phyloP scores from a whole-genome alignment of 108 stramenopile genomes.

The Skeletonema menzelii region DNA sequence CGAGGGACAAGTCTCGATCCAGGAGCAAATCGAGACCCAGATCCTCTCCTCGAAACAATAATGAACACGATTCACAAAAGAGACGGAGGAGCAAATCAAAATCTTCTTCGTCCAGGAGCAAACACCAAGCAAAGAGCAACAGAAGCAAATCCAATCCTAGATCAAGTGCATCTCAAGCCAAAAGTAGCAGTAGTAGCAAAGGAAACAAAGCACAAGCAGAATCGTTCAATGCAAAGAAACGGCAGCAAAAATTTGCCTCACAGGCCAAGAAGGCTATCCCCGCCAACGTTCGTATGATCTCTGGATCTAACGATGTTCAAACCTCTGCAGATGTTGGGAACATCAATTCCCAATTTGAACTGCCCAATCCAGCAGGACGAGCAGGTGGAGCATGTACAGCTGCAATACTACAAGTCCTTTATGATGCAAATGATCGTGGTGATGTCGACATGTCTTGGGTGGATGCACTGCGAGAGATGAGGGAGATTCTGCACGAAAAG shows the following conservation, averaged over 20 bases:
- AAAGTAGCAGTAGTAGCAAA: neutral
- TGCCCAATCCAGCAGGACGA: conserved; percentile 74
- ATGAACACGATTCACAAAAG: neutral
- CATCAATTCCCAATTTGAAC: conserved; percentile 59
- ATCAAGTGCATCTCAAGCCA: neutral
- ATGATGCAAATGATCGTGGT: conserved; percentile 45
- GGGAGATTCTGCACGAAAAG: conserved; percentile 52
- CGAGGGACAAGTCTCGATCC: conserved; percentile 8
- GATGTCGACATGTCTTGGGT: conserved; percentile 69
- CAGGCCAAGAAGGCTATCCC: conserved; percentile 68
- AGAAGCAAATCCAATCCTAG: neutral
- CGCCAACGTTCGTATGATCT: conserved; percentile 84
- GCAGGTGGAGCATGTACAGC: conserved; percentile 90
- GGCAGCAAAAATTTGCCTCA: conserved; percentile 24
- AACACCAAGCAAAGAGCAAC: neutral
- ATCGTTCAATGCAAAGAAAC: conserved; percentile 31
- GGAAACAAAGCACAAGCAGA: conserved; percentile 9
- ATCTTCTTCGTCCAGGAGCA: neutral
- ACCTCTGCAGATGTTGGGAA: conserved; percentile 89
- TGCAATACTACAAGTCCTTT: conserved; percentile 75
- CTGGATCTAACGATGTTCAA: conserved; percentile 81
- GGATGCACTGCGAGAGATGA: conserved; percentile 68
- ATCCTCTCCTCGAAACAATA: neutral
- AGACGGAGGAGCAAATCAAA: conserved; percentile 2
- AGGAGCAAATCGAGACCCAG: conserved; percentile 26